These are phyloP conservation scores for Chalciporus pseudorubinellus DNA, from an alignment of 768 basidiomycete genomes.

Conservation along the genomic window DNA sequence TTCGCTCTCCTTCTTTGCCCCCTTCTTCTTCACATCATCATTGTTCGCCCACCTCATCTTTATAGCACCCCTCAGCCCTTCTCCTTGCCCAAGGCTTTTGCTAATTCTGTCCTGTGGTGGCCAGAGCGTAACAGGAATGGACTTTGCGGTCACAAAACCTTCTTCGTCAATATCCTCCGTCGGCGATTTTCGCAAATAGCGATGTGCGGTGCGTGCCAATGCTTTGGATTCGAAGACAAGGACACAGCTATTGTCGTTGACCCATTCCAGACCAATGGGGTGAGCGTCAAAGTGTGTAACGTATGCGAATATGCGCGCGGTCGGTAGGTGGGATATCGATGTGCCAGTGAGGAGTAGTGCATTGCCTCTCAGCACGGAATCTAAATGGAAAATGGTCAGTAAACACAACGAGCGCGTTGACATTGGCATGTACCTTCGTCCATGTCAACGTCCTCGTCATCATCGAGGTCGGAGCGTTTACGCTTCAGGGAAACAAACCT, in stretches of 20 bases:
- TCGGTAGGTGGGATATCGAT: constrained; percentile 74
- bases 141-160: constrained; percentile 59
- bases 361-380: constrained; percentile 52
- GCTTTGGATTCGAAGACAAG: constrained; percentile 64
- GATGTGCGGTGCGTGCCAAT: constrained; percentile 52
- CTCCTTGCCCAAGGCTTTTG: constrained; percentile 64
- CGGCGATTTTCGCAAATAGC: constrained; percentile 48
- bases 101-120: constrained; percentile 78
- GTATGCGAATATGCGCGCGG: constrained; percentile 77
- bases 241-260: constrained; percentile 80
- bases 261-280: constrained; percentile 81
- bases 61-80: constrained; percentile 63
- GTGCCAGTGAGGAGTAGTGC: constrained; percentile 71
- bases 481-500: constrained; percentile 34
- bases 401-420: background rate
- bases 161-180: constrained; percentile 51
- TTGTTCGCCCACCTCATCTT: constrained; percentile 73
- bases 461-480: constrained; percentile 45
- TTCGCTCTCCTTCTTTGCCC: constrained; percentile 67
- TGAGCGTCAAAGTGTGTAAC: constrained; percentile 72
- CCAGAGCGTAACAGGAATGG: constrained; percentile 74
- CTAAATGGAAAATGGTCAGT: constrained; percentile 28
- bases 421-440: constrained; percentile 29
- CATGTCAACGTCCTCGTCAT: constrained; percentile 37
- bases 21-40: constrained; percentile 76